Evolutionary conservation across 2,329 filamentous ascomycete genomes (phyloP).

Genomic region (Ilyonectria mors-panacis): DNA sequence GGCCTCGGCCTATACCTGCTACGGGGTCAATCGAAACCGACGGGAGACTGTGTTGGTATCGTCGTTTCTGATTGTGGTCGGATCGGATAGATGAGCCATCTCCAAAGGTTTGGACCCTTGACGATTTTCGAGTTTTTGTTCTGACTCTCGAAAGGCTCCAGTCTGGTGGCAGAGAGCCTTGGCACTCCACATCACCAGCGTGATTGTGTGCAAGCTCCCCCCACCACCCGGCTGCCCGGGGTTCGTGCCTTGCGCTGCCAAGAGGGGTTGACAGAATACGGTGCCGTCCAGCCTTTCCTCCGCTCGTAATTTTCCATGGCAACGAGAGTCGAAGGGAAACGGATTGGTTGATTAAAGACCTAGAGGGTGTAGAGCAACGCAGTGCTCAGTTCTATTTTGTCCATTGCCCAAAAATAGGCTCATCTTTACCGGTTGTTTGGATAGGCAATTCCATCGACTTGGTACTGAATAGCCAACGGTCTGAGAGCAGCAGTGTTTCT

Average conservation of each 20-base stretch:
- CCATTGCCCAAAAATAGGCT: not conserved
- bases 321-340: not conserved
- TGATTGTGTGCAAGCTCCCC: conserved; percentile 24
- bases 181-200: conserved; percentile 26
- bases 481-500: conserved; percentile 17
- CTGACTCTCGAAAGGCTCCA: not conserved
- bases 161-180: conserved; percentile 11
- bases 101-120: not conserved
- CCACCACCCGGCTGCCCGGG: conserved; percentile 26
- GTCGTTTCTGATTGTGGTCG: not conserved
- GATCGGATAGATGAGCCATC: conserved; percentile 12
- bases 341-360: not conserved
- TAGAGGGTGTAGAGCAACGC: not conserved
- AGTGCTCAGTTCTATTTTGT: not conserved
- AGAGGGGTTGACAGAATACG: conserved; percentile 6
- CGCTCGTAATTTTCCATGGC: not conserved
- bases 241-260: conserved; percentile 15
- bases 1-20: conserved; percentile 1
- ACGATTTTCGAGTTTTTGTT: conserved; percentile 21
- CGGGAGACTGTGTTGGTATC: not conserved
- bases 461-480: conserved; percentile 4
- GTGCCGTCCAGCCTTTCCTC: conserved; percentile 7
- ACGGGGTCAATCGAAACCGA: not conserved
- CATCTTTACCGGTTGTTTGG: not conserved
- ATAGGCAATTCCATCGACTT: conserved; percentile 1